phyloP scores from a whole-genome alignment of 495 filamentous ascomycete genomes.

The Oidiodendron maius region DNA sequence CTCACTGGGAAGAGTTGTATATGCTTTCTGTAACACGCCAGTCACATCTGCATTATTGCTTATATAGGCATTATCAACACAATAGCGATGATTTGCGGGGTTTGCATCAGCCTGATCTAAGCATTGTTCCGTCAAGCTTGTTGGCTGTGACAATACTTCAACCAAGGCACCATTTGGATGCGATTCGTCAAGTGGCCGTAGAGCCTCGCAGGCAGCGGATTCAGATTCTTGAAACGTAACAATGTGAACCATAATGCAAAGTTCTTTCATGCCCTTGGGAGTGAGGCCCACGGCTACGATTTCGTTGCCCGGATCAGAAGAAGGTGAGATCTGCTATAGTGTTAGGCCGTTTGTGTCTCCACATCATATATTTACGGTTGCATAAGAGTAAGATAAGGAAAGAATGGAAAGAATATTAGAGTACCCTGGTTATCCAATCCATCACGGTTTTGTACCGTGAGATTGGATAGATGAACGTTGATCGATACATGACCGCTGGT shows the following conservation, averaged over 20 bases:
- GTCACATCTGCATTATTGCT: slow-evolving; percentile 35
- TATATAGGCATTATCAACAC: slow-evolving; percentile 45
- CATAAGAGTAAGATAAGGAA: not conserved
- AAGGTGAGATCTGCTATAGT: slow-evolving; percentile 27
- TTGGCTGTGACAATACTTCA: slow-evolving; percentile 30
- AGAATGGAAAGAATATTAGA: no score
- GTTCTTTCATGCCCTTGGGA: slow-evolving; percentile 21
- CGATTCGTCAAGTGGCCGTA: slow-evolving; percentile 29
- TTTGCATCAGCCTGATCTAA: slow-evolving; percentile 31
- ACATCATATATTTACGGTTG: not conserved
- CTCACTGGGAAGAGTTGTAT: slow-evolving; percentile 33
- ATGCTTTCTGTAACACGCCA: slow-evolving; percentile 34
- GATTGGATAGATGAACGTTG: slow-evolving; percentile 38
- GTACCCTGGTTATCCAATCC: slow-evolving; percentile 35
- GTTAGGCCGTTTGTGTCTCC: no score
- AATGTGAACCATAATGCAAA: slow-evolving; percentile 33
- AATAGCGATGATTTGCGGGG: slow-evolving; percentile 38
- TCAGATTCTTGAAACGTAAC: slow-evolving; percentile 33
- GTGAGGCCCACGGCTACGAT: slow-evolving; percentile 33
- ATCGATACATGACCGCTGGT: slow-evolving; percentile 32
- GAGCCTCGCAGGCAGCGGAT: slow-evolving; percentile 26
- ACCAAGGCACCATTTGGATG: slow-evolving; percentile 26
- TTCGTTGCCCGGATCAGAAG: slow-evolving; percentile 35
- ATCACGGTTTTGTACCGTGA: slow-evolving; percentile 34
- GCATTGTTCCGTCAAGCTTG: slow-evolving; percentile 37